These are phyloP conservation scores for Isatis tinctoria DNA, from an alignment of 345 rosid genomes.

Conservation along the genomic window DNA sequence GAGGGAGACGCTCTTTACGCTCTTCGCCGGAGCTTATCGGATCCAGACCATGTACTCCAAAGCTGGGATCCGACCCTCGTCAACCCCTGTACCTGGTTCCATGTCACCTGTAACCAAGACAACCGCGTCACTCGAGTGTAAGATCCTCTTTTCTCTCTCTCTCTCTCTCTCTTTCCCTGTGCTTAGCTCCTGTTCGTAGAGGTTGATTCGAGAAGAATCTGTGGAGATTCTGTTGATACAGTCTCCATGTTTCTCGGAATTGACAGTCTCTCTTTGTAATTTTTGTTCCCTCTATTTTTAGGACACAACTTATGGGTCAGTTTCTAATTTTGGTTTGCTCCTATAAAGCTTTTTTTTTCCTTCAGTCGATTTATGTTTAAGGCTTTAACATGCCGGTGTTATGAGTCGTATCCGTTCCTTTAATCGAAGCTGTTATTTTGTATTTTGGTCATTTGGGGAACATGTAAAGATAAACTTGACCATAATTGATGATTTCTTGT, in stretches of 20 bases:
- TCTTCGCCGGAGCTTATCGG: conserved; percentile 62
- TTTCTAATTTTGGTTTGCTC: neutral
- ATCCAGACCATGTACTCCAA: conserved; percentile 85
- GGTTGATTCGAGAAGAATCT: conserved; percentile 7
- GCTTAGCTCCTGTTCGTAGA: neutral
- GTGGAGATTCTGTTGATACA: conserved; percentile 7
- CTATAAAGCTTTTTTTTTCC: neutral
- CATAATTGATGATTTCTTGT: neutral
- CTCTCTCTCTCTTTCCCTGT: neutral
- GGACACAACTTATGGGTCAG: neutral
- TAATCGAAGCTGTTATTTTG: neutral
- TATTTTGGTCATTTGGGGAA: neutral
- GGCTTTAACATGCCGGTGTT: neutral
- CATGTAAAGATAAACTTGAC: neutral
- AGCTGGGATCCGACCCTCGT: conserved; percentile 99
- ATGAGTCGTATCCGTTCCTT: neutral
- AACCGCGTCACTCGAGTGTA: conserved; percentile 93
- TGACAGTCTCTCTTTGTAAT: neutral
- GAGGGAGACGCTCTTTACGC: conserved; percentile 91
- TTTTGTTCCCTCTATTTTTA: neutral
- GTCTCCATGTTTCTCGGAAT: neutral
- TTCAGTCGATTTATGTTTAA: neutral
- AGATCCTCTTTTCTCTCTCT: neutral
- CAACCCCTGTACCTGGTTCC: conserved; percentile 98
- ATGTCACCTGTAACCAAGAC: conserved; percentile 84